phyloP scores from a whole-genome alignment of 1,284 basidiomycete genomes.

The Omphalotus olearius region DNA sequence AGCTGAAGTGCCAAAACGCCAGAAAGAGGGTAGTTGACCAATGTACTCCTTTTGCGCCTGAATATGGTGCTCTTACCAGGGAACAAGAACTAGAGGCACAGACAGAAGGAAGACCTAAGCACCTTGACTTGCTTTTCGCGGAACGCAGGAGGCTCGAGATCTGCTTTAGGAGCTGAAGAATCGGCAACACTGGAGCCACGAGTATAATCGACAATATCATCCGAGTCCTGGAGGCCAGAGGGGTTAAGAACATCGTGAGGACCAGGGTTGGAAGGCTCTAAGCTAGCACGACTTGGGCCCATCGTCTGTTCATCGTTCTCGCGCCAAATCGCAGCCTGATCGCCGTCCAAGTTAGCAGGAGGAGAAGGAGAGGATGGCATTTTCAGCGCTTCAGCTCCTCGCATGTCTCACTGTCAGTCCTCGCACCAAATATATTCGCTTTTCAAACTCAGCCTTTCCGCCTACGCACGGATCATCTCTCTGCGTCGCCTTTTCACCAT shows the following conservation, averaged over 20 bases:
- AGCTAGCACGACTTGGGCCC: slow-evolving; percentile 29
- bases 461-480: too few species aligned
- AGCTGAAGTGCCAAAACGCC: too few species aligned
- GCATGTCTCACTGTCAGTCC: too few species aligned
- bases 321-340: slow-evolving; percentile 13
- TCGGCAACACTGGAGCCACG: slow-evolving; percentile 46
- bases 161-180: slow-evolving; percentile 29
- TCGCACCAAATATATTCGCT: too few species aligned
- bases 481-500: too few species aligned
- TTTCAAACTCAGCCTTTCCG: too few species aligned
- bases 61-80: slow-evolving; percentile 5
- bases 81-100: slow-evolving; percentile 3
- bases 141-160: slow-evolving; percentile 29
- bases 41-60: neutral
- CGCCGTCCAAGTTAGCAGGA: slow-evolving; percentile 7
- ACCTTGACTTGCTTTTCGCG: slow-evolving; percentile 86
- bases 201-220: slow-evolving; percentile 41
- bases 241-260: slow-evolving; percentile 32
- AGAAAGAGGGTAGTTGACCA: too few species aligned
- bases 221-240: slow-evolving; percentile 36
- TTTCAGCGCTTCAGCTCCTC: neutral
- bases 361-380: neutral
- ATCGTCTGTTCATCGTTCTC: slow-evolving; percentile 45
- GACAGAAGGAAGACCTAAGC: slow-evolving; percentile 60
- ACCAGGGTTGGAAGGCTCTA: slow-evolving; percentile 39